Evolutionary conservation across 768 basidiomycete species (phyloP).

Genomic region (Goffeauzyma gilvescens): DNA sequence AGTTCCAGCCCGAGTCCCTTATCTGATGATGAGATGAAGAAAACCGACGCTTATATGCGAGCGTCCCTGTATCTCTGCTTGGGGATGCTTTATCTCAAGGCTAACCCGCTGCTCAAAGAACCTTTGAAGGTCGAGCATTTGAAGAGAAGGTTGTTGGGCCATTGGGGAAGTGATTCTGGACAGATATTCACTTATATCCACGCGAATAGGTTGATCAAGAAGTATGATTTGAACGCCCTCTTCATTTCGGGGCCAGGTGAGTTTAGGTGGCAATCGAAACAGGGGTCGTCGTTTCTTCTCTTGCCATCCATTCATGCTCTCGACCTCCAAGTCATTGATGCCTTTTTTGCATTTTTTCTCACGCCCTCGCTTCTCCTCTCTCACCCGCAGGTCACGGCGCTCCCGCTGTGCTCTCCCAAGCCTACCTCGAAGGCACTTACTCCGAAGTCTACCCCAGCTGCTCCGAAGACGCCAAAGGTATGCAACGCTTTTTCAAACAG

Average conservation of each 20-base stretch:
- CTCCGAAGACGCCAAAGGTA: slow-evolving; percentile 17
- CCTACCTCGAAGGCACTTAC: slow-evolving; percentile 59
- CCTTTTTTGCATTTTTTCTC: neutral
- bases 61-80: slow-evolving; percentile 20
- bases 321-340: neutral
- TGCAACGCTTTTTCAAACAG: slow-evolving; percentile 42
- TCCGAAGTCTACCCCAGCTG: slow-evolving; percentile 27
- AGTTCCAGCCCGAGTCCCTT: slow-evolving; percentile 12
- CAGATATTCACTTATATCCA: slow-evolving; percentile 54
- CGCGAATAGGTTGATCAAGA: slow-evolving; percentile 36
- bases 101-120: slow-evolving; percentile 16
- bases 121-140: slow-evolving; percentile 43
- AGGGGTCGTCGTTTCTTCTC: neutral
- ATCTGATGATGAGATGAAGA: slow-evolving; percentile 20
- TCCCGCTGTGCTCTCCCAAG: slow-evolving; percentile 60
- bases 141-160: slow-evolving; percentile 61
- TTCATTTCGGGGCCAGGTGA: slow-evolving; percentile 48
- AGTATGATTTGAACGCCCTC: slow-evolving; percentile 40
- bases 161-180: slow-evolving; percentile 53
- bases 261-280: too few species aligned
- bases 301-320: neutral
- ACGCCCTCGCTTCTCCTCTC: neutral
- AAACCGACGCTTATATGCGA: slow-evolving; percentile 22
- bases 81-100: slow-evolving; percentile 6
- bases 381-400: slow-evolving; percentile 51